Conservation (phyloP, 129 eudicot genomes). For the Centrapalus pauciflorus region DNA sequence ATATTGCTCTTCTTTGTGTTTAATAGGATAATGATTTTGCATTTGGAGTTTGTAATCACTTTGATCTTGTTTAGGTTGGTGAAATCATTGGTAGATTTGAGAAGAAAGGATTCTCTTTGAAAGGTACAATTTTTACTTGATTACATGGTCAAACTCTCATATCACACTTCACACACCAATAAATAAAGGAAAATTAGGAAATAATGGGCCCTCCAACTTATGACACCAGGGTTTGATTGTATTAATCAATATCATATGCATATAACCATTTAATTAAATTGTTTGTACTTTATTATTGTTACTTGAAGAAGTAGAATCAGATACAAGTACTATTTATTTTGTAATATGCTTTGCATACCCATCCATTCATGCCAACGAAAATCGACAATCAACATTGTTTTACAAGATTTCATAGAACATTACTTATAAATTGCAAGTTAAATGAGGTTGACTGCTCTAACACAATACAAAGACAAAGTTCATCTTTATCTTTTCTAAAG, state of each 20-base stretch:
- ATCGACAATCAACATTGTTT: too few species aligned
- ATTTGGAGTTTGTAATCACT: background rate
- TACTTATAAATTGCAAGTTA: too few species aligned
- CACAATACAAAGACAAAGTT: background rate
- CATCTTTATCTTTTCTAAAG: background rate
- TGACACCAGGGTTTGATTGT: background rate
- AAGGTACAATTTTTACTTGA: constrained; percentile 46
- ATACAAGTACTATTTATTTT: background rate
- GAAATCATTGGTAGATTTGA: constrained; percentile 92
- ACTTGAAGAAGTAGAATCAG: too few species aligned
- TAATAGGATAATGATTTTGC: background rate
- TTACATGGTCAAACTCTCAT: constrained; percentile 2
- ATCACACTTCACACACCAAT: background rate
- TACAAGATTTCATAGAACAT: too few species aligned
- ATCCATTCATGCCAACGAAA: background rate
- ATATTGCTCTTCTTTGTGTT: background rate
- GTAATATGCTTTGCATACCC: background rate
- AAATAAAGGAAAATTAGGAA: background rate
- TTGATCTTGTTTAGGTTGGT: constrained; percentile 63
- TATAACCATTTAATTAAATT: background rate
- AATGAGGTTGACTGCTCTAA: too few species aligned
- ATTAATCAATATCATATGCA: background rate
- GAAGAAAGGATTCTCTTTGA: constrained; percentile 91
- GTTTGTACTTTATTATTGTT: background rate
- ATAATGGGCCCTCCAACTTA: constrained; percentile 22